Evolutionary conservation across 306 rosid genomes (phyloP).

Genomic region (Vachellia pachyceras): DNA sequence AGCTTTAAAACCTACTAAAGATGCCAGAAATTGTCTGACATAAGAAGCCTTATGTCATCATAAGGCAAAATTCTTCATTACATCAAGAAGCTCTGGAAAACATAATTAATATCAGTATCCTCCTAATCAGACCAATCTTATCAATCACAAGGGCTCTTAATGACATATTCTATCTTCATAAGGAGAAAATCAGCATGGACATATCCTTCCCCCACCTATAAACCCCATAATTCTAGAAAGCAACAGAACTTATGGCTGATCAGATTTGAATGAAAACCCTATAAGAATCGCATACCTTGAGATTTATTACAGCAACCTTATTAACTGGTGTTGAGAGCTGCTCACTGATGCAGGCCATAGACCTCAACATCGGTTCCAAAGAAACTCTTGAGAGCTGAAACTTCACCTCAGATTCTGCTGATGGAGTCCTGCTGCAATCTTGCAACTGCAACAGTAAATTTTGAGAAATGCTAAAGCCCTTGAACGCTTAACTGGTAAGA

Average conservation of each 20-base stretch:
- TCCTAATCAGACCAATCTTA: conserved; percentile 19
- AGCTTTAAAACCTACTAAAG: background rate
- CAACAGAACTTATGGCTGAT: background rate
- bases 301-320: conserved; percentile 93
- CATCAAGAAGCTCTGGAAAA: conserved; percentile 14
- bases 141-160: conserved; percentile 4
- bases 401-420: conserved; percentile 88
- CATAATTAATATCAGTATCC: conserved; percentile 10
- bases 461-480: conserved; percentile 23
- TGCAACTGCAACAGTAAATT: conserved; percentile 69
- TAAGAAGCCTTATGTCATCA: background rate
- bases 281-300: conserved; percentile 61
- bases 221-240: conserved; percentile 13
- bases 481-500: conserved; percentile 18
- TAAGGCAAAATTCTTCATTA: conserved; percentile 1
- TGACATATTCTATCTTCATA: conserved; percentile 9
- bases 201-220: background rate
- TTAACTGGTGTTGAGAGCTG: conserved; percentile 92
- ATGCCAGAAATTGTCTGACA: conserved; percentile 8
- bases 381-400: conserved; percentile 85
- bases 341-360: conserved; percentile 89
- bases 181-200: conserved; percentile 2
- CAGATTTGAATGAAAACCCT: conserved; percentile 25
- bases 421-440: conserved; percentile 71
- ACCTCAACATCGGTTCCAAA: conserved; percentile 88